Conservation (phyloP, 2,329 filamentous ascomycete species). For the Neophaeococcomyces aloes region DNA sequence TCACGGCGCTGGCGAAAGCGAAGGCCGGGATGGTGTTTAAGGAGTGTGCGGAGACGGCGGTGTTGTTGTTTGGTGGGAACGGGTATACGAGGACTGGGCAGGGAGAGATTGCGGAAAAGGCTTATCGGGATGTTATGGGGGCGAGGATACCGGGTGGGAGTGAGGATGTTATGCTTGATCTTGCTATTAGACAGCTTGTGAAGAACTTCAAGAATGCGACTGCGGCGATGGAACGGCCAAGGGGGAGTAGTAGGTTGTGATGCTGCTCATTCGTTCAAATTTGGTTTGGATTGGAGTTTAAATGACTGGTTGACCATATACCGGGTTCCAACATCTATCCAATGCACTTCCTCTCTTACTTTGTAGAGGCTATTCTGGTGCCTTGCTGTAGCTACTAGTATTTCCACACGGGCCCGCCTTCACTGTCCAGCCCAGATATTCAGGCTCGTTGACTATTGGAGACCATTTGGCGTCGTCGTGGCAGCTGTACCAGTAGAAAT, state of each 20-base stretch:
- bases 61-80: constrained; percentile 64
- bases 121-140: constrained; percentile 52
- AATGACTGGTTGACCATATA: not conserved
- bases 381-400: too few species aligned
- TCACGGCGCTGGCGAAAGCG: constrained; percentile 62
- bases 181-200: constrained; percentile 57
- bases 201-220: constrained; percentile 46
- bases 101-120: constrained; percentile 59
- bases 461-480: too few species aligned
- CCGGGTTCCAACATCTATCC: too few species aligned
- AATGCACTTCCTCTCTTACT: too few species aligned
- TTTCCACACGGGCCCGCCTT: too few species aligned
- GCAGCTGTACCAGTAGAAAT: too few species aligned
- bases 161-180: constrained; percentile 61
- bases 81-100: constrained; percentile 59
- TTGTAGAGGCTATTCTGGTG: too few species aligned
- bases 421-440: too few species aligned
- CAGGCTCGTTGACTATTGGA: too few species aligned
- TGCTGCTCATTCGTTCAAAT: not conserved
- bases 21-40: constrained; percentile 61
- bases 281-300: not conserved
- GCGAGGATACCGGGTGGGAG: constrained; percentile 55
- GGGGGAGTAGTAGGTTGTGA: constrained; percentile 19
- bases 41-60: constrained; percentile 57
- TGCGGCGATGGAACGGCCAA: constrained; percentile 13